Base-by-base conservation (phyloP, 2,329 filamentous ascomycete species). In the Fragosphaeria purpurea region DNA sequence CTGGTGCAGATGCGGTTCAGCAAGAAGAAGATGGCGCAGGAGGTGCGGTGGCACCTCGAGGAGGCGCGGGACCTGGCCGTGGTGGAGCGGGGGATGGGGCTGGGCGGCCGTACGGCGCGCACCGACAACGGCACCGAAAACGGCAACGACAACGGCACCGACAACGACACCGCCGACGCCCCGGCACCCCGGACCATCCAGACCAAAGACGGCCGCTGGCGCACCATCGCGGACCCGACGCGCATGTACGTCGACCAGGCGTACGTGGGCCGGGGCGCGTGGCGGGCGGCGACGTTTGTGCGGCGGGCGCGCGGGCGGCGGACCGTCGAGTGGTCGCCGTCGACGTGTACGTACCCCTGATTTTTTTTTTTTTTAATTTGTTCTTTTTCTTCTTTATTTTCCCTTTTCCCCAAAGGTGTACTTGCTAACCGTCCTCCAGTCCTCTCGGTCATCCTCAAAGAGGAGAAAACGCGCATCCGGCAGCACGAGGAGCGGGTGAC, bases 1-100 rank as follows among this genome's bases (percentile, higher is more conserved):
- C 87, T 97, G 58, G 70, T 86, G 50, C 93, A 98, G 74, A 95
- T 98, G 88, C 80, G 84, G 50, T 97, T 91, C 72, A 91, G 85
- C 66, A 88, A 88, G 74, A 98, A 98, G 79, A 91, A 89, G 72
- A 86, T 85, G 56, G 87, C 91, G 6, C 74, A 79, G 58, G 88
- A 95, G 61, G 80, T 97, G 33, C 72, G 79, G 58, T 83, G 81
- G 62, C 86, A 93, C 62, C 72, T 98, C 13, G 80, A 93, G 62
- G 77, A 86, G 60, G 90, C 91, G 1, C 80, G 85, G 52, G 87
- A 95, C 62, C 72, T 84, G 61, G 93, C 93, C 38, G 74, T 95
- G 57, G 86, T 86, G 12, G 77, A 77, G 59, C 77, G 84, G 40
- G 89, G 88, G 10, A 97, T 98, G 91, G 90, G 89, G 0, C 70